Evolutionary conservation across 495 filamentous ascomycete species (phyloP), one percentile per base, ranked within the genome.

Genomic region (Talaromyces proteolyticus): DNA sequence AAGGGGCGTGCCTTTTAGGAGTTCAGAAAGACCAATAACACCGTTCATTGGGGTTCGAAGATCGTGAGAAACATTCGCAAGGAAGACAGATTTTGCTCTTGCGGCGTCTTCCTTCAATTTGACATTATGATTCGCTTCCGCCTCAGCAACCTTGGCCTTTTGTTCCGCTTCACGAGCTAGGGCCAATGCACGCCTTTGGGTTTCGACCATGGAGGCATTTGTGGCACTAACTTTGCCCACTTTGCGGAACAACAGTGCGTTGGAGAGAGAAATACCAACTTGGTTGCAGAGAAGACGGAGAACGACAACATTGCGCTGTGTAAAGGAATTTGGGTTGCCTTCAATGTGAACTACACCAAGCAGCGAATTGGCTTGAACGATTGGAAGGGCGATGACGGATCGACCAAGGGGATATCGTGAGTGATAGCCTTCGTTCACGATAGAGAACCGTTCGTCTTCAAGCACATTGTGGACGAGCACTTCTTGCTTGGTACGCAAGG

Each of bases 11-110:
- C 84, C 86, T 55, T 91, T 86, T 17, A 96, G 73, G 14, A 96
- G 70, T 59, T 96, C 90, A 2, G 86, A 90, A 60, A 94, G 90
- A 5, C 91, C 89, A 67, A 95, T 93, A 3, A 95, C 88, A 23
- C 89, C 89, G 58, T 91, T 91, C 52, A 95, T 79, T 0, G 89
- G 91, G 3, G 89, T 93, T 18, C 89, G 82, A 42, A 92, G 67
- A 65, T 93, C 89, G 58, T 93, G 89, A 3, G 87, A 91, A 14
- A 95, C 89, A 58, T 95, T 96, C 16, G 91, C 91, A 18, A 96
- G 76, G 75, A 96, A 96, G 44, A 95, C 91, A 6, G 84, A 87
- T 64, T 95, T 96, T 11, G 89, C 90, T 63, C 85, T 88, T 34
- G 89, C 89, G 10, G 89, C 90, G 64, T 96, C 91, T 62, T 96